A percentile compares a stretch with the other conserved stretches of the same genome.
Conservation (phyloP, 1,139 yeast genomes). For the Zhuliangozyma parablackwelliae region DNA sequence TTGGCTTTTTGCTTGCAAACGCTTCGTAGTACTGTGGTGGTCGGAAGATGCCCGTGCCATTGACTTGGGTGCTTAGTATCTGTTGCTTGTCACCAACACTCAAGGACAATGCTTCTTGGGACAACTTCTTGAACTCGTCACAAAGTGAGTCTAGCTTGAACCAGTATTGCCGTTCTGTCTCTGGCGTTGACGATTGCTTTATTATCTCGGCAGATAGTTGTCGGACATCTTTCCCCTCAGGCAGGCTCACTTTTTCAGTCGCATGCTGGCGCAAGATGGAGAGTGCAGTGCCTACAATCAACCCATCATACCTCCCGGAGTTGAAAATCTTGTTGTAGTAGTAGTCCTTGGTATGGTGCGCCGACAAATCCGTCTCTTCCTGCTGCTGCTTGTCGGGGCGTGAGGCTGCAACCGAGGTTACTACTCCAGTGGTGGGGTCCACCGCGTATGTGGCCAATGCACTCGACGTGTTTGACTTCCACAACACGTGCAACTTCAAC, state of each 20-base stretch:
- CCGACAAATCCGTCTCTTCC: slow-evolving; percentile 18
- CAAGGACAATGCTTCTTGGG: slow-evolving; percentile 46
- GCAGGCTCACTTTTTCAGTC: slow-evolving; percentile 9
- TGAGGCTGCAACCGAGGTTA: slow-evolving; percentile 16
- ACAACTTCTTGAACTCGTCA: slow-evolving; percentile 57
- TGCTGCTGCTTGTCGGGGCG: slow-evolving; percentile 10
- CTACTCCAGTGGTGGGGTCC: slow-evolving; percentile 15
- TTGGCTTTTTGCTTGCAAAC: slow-evolving; percentile 6
- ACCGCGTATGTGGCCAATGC: slow-evolving; percentile 26
- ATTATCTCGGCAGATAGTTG: slow-evolving; percentile 21
- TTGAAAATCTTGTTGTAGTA: slow-evolving; percentile 44
- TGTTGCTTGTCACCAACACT: slow-evolving; percentile 8
- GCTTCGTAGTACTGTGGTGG: slow-evolving; percentile 31
- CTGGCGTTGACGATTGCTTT: slow-evolving; percentile 7
- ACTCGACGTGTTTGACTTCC: slow-evolving; percentile 64
- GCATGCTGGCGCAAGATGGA: slow-evolving; percentile 27
- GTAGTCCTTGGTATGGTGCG: slow-evolving; percentile 28
- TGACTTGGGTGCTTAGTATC: slow-evolving; percentile 23
- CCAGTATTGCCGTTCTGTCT: slow-evolving; percentile 33
- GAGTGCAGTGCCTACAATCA: slow-evolving; percentile 40
- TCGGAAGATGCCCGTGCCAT: slow-evolving; percentile 32
- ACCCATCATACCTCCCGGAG: slow-evolving; percentile 41
- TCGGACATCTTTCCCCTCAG: slow-evolving; percentile 9
- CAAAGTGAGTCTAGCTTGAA: slow-evolving; percentile 58
- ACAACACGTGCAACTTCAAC: slow-evolving; percentile 34